phyloP scores from a whole-genome alignment of 495 filamentous ascomycete species.

The Penicillium flavigenum region DNA sequence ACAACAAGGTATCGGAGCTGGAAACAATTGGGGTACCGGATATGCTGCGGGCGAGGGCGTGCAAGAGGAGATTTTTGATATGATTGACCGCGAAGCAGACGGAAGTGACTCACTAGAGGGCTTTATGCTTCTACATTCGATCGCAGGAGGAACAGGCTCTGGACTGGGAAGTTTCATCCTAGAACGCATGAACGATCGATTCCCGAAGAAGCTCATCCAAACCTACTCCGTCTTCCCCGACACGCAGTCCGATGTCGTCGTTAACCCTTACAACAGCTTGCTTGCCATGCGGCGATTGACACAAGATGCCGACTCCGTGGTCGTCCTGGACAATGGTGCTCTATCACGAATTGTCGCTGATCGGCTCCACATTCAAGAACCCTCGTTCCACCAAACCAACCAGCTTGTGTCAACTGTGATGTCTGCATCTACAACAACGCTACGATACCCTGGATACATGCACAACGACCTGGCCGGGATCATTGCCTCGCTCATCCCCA shows the following conservation, averaged over 20 bases:
- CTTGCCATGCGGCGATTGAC: slow-evolving; percentile 87
- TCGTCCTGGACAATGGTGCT: slow-evolving; percentile 96
- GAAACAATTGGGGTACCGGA: slow-evolving; percentile 97
- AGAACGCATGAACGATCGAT: slow-evolving; percentile 95
- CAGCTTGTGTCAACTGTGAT: slow-evolving; percentile 97
- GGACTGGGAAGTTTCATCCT: slow-evolving; percentile 91
- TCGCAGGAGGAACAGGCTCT: slow-evolving; percentile 94
- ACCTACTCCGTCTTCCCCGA: slow-evolving; percentile 99
- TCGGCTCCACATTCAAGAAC: slow-evolving; percentile 86
- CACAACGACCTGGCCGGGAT: slow-evolving; percentile 98
- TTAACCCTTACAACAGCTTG: slow-evolving; percentile 97
- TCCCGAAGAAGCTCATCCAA: slow-evolving; percentile 98
- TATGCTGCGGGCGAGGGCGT: slow-evolving; percentile 90
- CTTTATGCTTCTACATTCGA: slow-evolving; percentile 98
- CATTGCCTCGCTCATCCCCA: slow-evolving; percentile 92
- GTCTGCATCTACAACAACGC: slow-evolving; percentile 94
- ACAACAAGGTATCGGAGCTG: slow-evolving; percentile 86
- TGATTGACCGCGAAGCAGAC: slow-evolving; percentile 98
- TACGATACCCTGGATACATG: slow-evolving; percentile 98
- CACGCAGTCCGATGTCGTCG: slow-evolving; percentile 86
- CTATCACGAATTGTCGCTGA: slow-evolving; percentile 92
- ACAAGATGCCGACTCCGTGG: slow-evolving; percentile 94
- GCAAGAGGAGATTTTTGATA: slow-evolving; percentile 97
- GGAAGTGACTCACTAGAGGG: slow-evolving; percentile 97
- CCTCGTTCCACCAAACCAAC: slow-evolving; percentile 96